Evolutionary conservation across 768 basidiomycete genomes (phyloP).

Genomic region (Trametes cingulata): DNA sequence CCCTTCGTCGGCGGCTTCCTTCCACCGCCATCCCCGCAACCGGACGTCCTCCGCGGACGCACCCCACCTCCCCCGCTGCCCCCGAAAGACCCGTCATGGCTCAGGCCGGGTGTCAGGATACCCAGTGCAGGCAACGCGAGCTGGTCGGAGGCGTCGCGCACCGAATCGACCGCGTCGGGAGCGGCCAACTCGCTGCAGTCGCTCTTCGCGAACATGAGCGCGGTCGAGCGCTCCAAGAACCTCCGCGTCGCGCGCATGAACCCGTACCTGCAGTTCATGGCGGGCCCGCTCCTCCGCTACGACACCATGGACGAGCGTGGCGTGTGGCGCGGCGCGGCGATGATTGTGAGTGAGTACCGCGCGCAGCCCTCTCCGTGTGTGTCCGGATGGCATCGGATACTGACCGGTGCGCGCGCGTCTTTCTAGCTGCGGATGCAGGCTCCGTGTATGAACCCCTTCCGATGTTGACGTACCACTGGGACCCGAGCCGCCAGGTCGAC

Average conservation of each 20-base stretch:
- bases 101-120: constrained; percentile 5
- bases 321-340: constrained; percentile 84
- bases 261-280: constrained; percentile 89
- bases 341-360: constrained; percentile 78
- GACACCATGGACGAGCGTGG: constrained; percentile 81
- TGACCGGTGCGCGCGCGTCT: background rate
- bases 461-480: constrained; percentile 69
- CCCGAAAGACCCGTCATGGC: constrained; percentile 43
- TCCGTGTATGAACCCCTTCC: constrained; percentile 79
- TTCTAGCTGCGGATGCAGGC: constrained; percentile 71
- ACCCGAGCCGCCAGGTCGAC: constrained; percentile 42
- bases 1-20: constrained; percentile 58
- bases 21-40: constrained; percentile 31
- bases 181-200: background rate
- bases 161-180: constrained; percentile 10
- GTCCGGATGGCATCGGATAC: background rate
- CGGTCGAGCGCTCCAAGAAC: constrained; percentile 65
- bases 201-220: constrained; percentile 47
- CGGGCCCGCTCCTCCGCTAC: constrained; percentile 85
- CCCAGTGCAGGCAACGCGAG: constrained; percentile 10
- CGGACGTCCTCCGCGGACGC: constrained; percentile 29
- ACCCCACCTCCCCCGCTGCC: constrained; percentile 45
- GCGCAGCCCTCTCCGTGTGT: background rate
- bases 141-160: constrained; percentile 10
- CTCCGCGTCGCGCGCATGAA: constrained; percentile 67